phyloP scores from a whole-genome alignment of 2,329 filamentous ascomycete species.

The Sarocladiaceae sp. region DNA sequence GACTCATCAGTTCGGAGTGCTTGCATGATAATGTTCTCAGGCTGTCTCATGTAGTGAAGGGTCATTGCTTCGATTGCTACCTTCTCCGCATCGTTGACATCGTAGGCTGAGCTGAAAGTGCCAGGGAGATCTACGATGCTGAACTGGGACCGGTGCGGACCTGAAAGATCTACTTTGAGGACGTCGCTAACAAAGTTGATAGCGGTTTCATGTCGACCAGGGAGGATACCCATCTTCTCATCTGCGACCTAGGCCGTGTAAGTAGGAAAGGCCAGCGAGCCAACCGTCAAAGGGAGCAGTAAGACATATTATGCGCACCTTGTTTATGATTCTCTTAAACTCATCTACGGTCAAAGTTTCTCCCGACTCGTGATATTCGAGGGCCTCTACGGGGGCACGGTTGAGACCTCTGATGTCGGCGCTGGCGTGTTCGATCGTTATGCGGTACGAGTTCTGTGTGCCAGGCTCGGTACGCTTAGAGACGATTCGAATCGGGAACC shows the following conservation, averaged over 20 bases:
- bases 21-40: conserved; percentile 34
- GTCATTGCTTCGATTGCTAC: conserved; percentile 26
- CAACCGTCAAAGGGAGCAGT: conserved; percentile 10
- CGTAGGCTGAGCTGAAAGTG: conserved; percentile 19
- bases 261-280: too few relatives aligned
- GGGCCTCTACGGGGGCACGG: conserved; percentile 14
- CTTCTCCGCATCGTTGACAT: conserved; percentile 25
- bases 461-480: conserved; percentile 26
- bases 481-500: conserved; percentile 33
- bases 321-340: conserved; percentile 24
- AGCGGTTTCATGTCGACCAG: conserved; percentile 15
- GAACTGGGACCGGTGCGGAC: conserved; percentile 30
- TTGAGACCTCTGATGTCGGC: conserved; percentile 18
- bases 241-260: not conserved
- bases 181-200: conserved; percentile 33
- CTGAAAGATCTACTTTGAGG: conserved; percentile 31
- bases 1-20: conserved; percentile 7
- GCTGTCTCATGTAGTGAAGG: conserved; percentile 28
- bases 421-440: conserved; percentile 25
- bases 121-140: conserved; percentile 35
- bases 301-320: conserved; percentile 16
- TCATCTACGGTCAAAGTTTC: conserved; percentile 22
- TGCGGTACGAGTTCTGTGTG: conserved; percentile 22
- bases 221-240: conserved; percentile 24
- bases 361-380: conserved; percentile 18